A percentile compares a stretch with the other conserved stretches of the same genome.
These are phyloP conservation scores for Pythium coloratum DNA, from an alignment of 352 stramenopile genomes.

Conservation along the genomic window DNA sequence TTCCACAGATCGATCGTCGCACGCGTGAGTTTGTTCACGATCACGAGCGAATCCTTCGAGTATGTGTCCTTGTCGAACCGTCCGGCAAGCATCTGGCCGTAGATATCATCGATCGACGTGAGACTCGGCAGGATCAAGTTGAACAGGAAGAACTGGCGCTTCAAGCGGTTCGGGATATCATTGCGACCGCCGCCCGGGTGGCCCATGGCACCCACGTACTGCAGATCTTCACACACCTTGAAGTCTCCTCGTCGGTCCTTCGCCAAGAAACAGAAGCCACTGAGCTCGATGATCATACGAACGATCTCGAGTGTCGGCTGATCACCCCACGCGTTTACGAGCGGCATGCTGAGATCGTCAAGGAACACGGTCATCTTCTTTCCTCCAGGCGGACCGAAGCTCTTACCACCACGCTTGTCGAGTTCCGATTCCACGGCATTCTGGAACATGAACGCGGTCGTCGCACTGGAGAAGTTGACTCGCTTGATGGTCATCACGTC, in stretches of 20 bases:
- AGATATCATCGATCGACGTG: constrained; percentile 99
- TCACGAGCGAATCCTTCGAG: constrained; percentile 77
- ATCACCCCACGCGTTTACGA: constrained; percentile 98
- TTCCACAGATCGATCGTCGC: constrained; percentile 97
- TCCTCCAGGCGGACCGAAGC: constrained; percentile 96
- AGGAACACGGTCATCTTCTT: constrained; percentile 99
- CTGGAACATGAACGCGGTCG: constrained; percentile 98
- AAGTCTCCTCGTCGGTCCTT: constrained; percentile 99
- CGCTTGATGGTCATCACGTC: constrained; percentile 96
- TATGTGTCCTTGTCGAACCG: constrained; percentile 91
- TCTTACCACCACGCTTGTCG: constrained; percentile 98
- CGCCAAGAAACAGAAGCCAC: constrained; percentile 97
- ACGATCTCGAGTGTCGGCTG: constrained; percentile 98
- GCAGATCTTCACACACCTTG: constrained; percentile 97
- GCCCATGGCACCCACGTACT: constrained; percentile 98
- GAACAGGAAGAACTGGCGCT: constrained; percentile 99
- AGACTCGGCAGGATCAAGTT: constrained; percentile 97
- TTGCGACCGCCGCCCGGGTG: constrained; percentile 97
- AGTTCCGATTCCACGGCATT: constrained; percentile 97
- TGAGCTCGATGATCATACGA: constrained; percentile 96
- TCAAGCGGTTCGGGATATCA: constrained; percentile 98
- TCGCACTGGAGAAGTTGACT: constrained; percentile 98
- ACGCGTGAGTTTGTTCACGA: constrained; percentile 94
- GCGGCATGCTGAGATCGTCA: constrained; percentile 96
- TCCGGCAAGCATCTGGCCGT: constrained; percentile 97